Evolutionary conservation across 2,329 filamentous ascomycete genomes (phyloP).

Genomic region (Thelonectria olida): DNA sequence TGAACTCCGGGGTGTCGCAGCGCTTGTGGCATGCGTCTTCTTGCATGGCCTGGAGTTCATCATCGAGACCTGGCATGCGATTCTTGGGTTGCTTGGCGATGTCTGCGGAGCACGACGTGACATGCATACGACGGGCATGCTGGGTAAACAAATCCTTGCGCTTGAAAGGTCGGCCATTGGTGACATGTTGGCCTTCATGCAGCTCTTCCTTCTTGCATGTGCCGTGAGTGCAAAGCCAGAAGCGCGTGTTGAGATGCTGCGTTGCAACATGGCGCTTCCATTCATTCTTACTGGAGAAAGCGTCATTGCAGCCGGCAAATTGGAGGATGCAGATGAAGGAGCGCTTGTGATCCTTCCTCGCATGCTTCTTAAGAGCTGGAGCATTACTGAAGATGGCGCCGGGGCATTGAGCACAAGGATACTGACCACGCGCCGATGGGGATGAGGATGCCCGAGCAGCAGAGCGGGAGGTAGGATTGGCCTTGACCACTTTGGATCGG

Average conservation of each 20-base stretch:
- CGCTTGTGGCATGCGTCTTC: slow-evolving; percentile 67
- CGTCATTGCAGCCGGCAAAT: slow-evolving; percentile 77
- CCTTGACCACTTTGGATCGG: slow-evolving; percentile 22
- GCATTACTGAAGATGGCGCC: slow-evolving; percentile 54
- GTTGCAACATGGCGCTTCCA: slow-evolving; percentile 91
- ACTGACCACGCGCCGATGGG: neutral
- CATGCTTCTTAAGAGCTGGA: slow-evolving; percentile 57
- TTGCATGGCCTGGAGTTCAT: slow-evolving; percentile 65
- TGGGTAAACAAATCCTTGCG: slow-evolving; percentile 93
- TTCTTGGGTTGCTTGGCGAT: slow-evolving; percentile 51
- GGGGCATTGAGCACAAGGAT: slow-evolving; percentile 30
- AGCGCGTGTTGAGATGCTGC: slow-evolving; percentile 79
- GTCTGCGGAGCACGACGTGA: slow-evolving; percentile 50
- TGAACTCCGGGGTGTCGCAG: slow-evolving; percentile 67
- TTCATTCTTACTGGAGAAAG: slow-evolving; percentile 87
- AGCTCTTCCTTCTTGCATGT: slow-evolving; percentile 54
- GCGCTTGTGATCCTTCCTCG: slow-evolving; percentile 63
- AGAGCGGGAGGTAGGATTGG: neutral
- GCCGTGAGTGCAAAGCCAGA: slow-evolving; percentile 80
- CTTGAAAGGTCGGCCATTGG: slow-evolving; percentile 78
- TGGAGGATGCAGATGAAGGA: slow-evolving; percentile 82
- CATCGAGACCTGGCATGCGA: slow-evolving; percentile 55
- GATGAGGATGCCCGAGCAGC: slow-evolving; percentile 21
- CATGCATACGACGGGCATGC: slow-evolving; percentile 88
- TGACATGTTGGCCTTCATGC: slow-evolving; percentile 40